These are phyloP conservation scores for Collybiopsis confluens DNA, from an alignment of 768 basidiomycete genomes.

Conservation along the genomic window DNA sequence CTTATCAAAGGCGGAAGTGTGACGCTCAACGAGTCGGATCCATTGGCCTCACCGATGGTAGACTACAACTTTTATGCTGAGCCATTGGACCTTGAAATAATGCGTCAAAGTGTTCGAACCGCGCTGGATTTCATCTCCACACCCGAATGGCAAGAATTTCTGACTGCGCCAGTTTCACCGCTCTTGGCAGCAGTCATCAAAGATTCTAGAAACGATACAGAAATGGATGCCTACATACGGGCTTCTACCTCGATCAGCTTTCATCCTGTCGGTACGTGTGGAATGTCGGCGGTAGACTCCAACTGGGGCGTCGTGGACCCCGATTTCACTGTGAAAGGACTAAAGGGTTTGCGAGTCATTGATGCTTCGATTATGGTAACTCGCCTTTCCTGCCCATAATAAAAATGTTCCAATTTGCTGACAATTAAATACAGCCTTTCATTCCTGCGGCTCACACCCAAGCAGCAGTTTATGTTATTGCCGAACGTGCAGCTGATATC, in stretches of 20 bases:
- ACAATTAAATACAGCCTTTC: background rate
- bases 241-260: conserved; percentile 5
- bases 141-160: conserved; percentile 23
- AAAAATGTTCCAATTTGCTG: background rate
- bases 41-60: conserved; percentile 22
- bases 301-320: conserved; percentile 31
- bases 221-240: conserved; percentile 7
- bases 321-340: conserved; percentile 33
- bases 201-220: background rate
- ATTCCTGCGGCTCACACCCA: background rate
- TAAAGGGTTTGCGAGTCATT: conserved; percentile 31
- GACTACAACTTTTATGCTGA: conserved; percentile 17
- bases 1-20: conserved; percentile 18
- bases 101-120: conserved; percentile 23
- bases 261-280: conserved; percentile 13
- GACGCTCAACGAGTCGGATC: conserved; percentile 21
- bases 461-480: background rate
- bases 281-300: conserved; percentile 12
- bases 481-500: background rate
- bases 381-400: background rate
- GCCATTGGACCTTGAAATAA: conserved; percentile 19
- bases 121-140: conserved; percentile 23
- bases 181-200: background rate
- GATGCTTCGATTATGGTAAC: conserved; percentile 34
- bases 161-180: conserved; percentile 15